These are phyloP conservation scores for Alloteropsis angusta DNA, from an alignment of 202 grass and related monocot species.

Conservation along the genomic window DNA sequence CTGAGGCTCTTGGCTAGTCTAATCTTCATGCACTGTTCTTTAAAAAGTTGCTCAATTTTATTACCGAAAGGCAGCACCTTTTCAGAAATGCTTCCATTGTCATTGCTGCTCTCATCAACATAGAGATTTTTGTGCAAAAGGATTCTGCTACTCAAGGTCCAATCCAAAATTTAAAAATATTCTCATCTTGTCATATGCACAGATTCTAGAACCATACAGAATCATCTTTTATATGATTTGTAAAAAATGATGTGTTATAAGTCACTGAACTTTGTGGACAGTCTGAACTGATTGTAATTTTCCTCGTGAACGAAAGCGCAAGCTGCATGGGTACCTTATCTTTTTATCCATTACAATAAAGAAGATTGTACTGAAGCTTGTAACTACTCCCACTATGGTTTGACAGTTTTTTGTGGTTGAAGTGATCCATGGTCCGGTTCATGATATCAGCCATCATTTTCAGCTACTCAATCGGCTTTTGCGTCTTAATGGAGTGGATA, in stretches of 20 bases:
- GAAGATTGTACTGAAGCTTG: background rate
- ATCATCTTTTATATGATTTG: background rate
- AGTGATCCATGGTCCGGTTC: background rate
- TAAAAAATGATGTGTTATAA: background rate
- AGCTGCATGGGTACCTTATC: background rate
- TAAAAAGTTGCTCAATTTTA: background rate
- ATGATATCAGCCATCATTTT: conserved; percentile 34
- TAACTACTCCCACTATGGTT: conserved; percentile 24
- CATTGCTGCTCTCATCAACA: background rate
- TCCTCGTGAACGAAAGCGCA: background rate
- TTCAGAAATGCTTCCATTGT: conserved; percentile 3
- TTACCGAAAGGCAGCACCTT: background rate
- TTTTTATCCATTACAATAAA: background rate
- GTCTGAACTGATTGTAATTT: background rate
- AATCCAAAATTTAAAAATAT: background rate
- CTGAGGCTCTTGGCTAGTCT: conserved; percentile 7
- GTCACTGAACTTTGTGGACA: background rate
- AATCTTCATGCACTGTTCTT: background rate
- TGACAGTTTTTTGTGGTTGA: conserved; percentile 2
- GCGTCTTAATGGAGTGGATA: conserved; percentile 18
- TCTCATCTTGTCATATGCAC: background rate
- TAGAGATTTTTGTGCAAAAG: background rate
- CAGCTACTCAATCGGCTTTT: background rate
- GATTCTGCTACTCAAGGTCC: background rate
- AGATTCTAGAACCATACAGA: conserved; percentile 6